phyloP scores from a whole-genome alignment of 257 asterid species.

The Nyctanthes arbortristis region DNA sequence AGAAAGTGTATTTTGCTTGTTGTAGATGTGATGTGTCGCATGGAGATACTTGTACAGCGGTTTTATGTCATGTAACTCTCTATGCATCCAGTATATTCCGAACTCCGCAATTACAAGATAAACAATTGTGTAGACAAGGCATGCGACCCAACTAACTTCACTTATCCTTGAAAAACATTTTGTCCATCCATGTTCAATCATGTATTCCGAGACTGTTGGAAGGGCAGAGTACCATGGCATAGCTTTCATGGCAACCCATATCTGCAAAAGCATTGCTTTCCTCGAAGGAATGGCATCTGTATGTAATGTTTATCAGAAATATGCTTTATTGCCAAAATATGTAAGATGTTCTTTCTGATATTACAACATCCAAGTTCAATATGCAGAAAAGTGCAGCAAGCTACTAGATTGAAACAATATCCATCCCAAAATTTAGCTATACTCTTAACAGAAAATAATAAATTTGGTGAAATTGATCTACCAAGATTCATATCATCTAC shows the following conservation, averaged over 20 bases:
- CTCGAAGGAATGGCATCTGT: slow-evolving; percentile 88
- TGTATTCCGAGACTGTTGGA: slow-evolving; percentile 76
- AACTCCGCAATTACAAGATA: slow-evolving; percentile 83
- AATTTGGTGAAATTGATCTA: not conserved
- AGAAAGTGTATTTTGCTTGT: slow-evolving; percentile 94
- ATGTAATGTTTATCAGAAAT: slow-evolving; percentile 29
- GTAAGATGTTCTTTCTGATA: not conserved
- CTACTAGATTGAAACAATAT: not conserved
- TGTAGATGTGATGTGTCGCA: slow-evolving; percentile 89
- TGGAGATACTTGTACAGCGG: slow-evolving; percentile 93
- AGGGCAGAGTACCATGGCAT: slow-evolving; percentile 89
- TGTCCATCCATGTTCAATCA: slow-evolving; percentile 91
- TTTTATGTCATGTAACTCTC: slow-evolving; percentile 89
- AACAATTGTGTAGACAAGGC: slow-evolving; percentile 40
- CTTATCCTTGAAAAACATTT: slow-evolving; percentile 68
- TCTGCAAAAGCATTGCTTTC: slow-evolving; percentile 86
- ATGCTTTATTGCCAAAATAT: slow-evolving; percentile 13
- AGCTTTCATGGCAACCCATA: slow-evolving; percentile 92
- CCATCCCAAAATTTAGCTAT: not conserved
- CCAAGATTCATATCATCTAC: not conserved
- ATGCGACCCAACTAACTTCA: slow-evolving; percentile 64
- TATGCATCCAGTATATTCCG: slow-evolving; percentile 93
- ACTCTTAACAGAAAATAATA: not conserved
- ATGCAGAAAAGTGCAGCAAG: not conserved
- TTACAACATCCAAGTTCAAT: not conserved